These are phyloP conservation scores for Cinnamomum chago DNA, from an alignment of 164 flowering plant genomes.

Conservation along the genomic window DNA sequence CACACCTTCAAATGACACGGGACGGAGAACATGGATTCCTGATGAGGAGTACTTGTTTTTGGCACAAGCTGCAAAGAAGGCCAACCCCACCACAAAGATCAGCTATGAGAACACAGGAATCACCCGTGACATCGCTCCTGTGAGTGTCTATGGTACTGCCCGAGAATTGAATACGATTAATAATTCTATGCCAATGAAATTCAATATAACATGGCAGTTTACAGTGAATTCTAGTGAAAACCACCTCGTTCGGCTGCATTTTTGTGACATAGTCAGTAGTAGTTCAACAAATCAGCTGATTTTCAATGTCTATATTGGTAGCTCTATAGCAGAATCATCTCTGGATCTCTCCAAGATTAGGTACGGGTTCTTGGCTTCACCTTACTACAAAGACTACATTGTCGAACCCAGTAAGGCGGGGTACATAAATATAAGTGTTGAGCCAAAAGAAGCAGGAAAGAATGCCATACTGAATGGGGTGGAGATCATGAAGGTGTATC, in stretches of 20 bases:
- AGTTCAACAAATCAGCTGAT: constrained; percentile 36
- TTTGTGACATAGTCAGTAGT: constrained; percentile 87
- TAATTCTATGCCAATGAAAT: constrained; percentile 24
- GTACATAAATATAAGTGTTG: constrained; percentile 47
- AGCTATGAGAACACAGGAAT: constrained; percentile 27
- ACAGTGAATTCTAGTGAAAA: constrained; percentile 42
- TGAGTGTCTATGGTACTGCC: constrained; percentile 57
- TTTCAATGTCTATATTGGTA: constrained; percentile 76
- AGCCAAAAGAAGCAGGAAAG: constrained; percentile 31
- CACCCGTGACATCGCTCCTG: constrained; percentile 51
- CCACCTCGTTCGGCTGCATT: constrained; percentile 76
- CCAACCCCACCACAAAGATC: constrained; percentile 33
- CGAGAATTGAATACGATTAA: constrained; percentile 36
- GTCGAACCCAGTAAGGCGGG: constrained; percentile 38
- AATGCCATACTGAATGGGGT: constrained; percentile 80
- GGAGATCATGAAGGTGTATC: constrained; percentile 74
- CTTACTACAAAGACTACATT: constrained; percentile 70
- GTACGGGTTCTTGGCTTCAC: constrained; percentile 46
- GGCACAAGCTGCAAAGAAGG: constrained; percentile 1
- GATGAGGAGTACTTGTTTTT: constrained; percentile 25
- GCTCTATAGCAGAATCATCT: constrained; percentile 41
- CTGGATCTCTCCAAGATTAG: constrained; percentile 20
- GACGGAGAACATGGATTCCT: constrained; percentile 68
- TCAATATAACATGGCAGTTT: constrained; percentile 67
- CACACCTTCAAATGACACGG: constrained; percentile 50